Conservation (phyloP, 2,329 filamentous ascomycete genomes). For the Diaporthe australafricana region DNA sequence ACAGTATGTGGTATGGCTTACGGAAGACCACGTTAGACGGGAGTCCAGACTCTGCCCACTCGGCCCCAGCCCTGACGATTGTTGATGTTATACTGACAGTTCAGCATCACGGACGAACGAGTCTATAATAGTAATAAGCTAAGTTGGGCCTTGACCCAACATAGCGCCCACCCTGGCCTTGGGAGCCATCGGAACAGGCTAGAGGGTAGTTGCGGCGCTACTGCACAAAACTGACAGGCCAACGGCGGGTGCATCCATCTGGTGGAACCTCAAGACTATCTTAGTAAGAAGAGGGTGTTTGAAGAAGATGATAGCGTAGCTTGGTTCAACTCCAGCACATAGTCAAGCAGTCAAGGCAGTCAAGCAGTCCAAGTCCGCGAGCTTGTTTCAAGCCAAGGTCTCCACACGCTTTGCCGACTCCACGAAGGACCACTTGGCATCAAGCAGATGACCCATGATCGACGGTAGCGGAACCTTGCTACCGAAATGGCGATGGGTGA, state of each 20-base stretch:
- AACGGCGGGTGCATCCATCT: slow-evolving; percentile 23
- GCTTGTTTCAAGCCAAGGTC: slow-evolving; percentile 26
- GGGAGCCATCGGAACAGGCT: slow-evolving; percentile 13
- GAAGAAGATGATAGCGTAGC: not conserved
- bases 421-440: slow-evolving; percentile 25
- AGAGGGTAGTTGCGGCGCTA: slow-evolving; percentile 22
- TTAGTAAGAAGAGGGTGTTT: not conserved
- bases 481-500: slow-evolving; percentile 17
- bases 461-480: slow-evolving; percentile 21
- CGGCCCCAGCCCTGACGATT: not conserved
- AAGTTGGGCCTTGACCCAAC: slow-evolving; percentile 10
- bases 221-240: slow-evolving; percentile 19
- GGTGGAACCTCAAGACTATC: not conserved
- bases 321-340: not conserved
- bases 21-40: not conserved
- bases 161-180: slow-evolving; percentile 23
- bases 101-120: slow-evolving; percentile 21
- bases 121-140: slow-evolving; percentile 4
- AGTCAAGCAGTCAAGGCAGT: not conserved
- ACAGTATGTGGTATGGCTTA: slow-evolving; percentile 6
- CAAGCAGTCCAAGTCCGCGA: slow-evolving; percentile 14
- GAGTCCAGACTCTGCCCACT: slow-evolving; percentile 1
- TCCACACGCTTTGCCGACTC: not conserved
- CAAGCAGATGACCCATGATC: slow-evolving; percentile 29
- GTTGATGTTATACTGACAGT: not conserved